A percentile compares a stretch with the other conserved stretches of the same genome.
These are phyloP conservation scores for Yamadazyma nakazawae DNA, from an alignment of 805 yeast species.

Conservation along the genomic window DNA sequence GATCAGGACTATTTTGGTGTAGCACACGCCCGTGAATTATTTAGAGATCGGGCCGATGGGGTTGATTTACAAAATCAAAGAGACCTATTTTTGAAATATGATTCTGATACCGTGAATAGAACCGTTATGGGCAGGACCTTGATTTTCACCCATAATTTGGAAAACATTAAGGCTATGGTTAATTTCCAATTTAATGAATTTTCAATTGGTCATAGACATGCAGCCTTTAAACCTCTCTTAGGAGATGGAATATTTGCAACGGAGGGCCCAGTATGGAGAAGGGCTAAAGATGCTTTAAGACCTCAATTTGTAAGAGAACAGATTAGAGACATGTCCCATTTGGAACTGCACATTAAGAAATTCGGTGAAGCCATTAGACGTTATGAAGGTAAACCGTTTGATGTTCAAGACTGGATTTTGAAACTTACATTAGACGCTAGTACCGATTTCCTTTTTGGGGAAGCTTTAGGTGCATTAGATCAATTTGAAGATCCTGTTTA, in stretches of 20 bases:
- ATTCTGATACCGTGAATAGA: conserved; percentile 18
- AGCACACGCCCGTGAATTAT: conserved; percentile 7
- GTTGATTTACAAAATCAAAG: conserved; percentile 11
- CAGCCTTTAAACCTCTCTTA: conserved; percentile 28
- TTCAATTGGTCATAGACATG: conserved; percentile 29
- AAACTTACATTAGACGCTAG: conserved; percentile 39
- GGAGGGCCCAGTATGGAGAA: conserved; percentile 38
- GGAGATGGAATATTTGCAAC: conserved; percentile 40
- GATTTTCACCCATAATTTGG: conserved; percentile 31
- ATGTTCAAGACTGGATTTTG: conserved; percentile 33
- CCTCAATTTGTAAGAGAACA: conserved; percentile 39
- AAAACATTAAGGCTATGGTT: conserved; percentile 33
- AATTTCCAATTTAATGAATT: conserved; percentile 37
- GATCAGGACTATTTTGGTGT: conserved; percentile 13
- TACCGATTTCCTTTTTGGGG: conserved; percentile 40
- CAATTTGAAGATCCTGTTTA: conserved; percentile 19
- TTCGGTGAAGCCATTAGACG: conserved; percentile 22
- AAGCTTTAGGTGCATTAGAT: conserved; percentile 24
- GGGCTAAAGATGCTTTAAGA: conserved; percentile 33
- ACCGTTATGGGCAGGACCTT: conserved; percentile 19
- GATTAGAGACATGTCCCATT: conserved; percentile 28
- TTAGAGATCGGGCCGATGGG: conserved; percentile 10
- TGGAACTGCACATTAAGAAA: conserved; percentile 29
- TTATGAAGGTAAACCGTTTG: conserved; percentile 21
- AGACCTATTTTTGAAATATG: conserved; percentile 4